A percentile compares a stretch with the other conserved stretches of the same genome.
phyloP scores from a whole-genome alignment of 768 basidiomycete species.

The Trametes punicea region DNA sequence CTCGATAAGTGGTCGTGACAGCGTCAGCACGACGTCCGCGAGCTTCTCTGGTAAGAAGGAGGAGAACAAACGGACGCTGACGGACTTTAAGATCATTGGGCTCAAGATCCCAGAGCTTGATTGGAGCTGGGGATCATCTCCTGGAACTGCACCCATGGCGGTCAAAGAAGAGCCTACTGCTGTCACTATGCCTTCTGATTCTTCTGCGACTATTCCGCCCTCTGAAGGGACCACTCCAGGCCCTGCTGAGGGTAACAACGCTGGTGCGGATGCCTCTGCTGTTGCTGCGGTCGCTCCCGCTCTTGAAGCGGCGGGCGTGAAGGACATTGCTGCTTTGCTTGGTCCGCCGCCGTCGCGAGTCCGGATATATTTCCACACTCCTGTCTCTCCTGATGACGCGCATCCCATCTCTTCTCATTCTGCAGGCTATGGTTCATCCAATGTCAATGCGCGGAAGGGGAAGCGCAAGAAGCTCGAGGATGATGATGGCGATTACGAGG shows the following conservation, averaged over 20 bases:
- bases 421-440: conserved; percentile 41
- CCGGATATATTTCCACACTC: conserved; percentile 91
- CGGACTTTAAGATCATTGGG: conserved; percentile 96
- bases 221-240: conserved; percentile 21
- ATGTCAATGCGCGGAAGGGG: conserved; percentile 64
- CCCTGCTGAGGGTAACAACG: conserved; percentile 16
- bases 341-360: conserved; percentile 71
- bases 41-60: conserved; percentile 66
- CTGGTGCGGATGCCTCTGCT: conserved; percentile 16
- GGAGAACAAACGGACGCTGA: conserved; percentile 87
- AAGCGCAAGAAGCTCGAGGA: conserved; percentile 90
- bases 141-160: conserved; percentile 24
- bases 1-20: conserved; percentile 48
- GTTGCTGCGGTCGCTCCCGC: conserved; percentile 11
- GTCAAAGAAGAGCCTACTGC: conserved; percentile 27
- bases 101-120: conserved; percentile 76
- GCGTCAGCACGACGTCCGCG: conserved; percentile 24
- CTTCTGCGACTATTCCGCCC: conserved; percentile 26
- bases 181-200: conserved; percentile 10
- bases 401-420: conserved; percentile 67
- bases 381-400: conserved; percentile 77
- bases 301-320: conserved; percentile 21
- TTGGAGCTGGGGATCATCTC: conserved; percentile 84
- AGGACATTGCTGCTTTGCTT: conserved; percentile 24
- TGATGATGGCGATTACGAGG: conserved; percentile 79